Evolutionary conservation across 305 asterid genomes (phyloP), one percentile per base, ranked within the genome.

Genomic region (Ilex paraguariensis): DNA sequence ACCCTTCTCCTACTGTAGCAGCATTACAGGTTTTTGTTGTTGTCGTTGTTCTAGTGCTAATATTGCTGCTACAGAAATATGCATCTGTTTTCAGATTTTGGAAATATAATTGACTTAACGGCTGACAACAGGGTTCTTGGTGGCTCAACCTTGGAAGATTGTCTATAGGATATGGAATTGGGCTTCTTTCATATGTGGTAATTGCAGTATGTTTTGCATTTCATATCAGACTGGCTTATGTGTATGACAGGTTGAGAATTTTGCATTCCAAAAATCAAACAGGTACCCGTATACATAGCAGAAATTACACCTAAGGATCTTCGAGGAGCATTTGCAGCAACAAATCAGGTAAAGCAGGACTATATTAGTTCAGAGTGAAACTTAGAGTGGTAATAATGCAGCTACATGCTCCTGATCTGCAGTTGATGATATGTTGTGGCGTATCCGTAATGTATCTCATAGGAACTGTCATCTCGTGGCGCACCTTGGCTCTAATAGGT

Each of bases 401-500:
- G 9, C 58, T 36, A 49, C 6, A 50, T 55, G 13, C 28, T 54
- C 10, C 6, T 53, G 57, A 63, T 69, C 60, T 58, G 55, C 78
- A 78, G 83, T 32, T 78, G 64, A 74, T 78, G 83, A 63, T 78
- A 78, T 78, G 80, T 48, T 58, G 63, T 55, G 83, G 83, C 32
- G 64, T 28, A 21, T 74, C 83, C 33, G 73, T 78, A 17, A 75
- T 71, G 77, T 78, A 62, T 68, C 59, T 69, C 16, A 44, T 78
- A 11, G 83, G 83, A 63, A 73, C 68, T 56, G 54, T 78, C 44
- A 61, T 74, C 45, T 39, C 72, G 17, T 78, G 80, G 83, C 80
- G 78, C 56, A 44, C 56, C 33, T 69, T 78, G 40, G 80, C 83
- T 64, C 56, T 68, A 5, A 55, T 71, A 50, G 83, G 83, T 49